Percentiles rank a stretch among this genome's conserved stretches.
Evolutionary conservation across 116 monocot genomes (phyloP).

Genomic region (Phalaenopsis hybrid): DNA sequence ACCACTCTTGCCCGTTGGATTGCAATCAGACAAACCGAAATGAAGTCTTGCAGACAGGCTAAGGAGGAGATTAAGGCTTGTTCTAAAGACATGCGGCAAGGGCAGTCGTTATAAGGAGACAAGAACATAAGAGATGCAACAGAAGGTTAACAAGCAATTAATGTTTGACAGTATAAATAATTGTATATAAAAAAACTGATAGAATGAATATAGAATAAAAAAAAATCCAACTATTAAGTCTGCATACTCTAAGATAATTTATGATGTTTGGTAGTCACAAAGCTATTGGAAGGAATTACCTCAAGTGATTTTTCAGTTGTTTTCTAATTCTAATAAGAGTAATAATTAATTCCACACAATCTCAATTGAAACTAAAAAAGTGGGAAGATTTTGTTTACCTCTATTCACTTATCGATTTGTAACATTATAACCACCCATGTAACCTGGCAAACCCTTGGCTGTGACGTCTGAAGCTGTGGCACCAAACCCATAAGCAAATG

Average conservation of each 20-base stretch:
- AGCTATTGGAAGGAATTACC: neutral
- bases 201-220: neutral
- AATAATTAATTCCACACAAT: neutral
- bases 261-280: neutral
- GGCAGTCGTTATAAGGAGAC: neutral
- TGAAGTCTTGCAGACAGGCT: too few relatives aligned
- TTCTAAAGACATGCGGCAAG: too few relatives aligned
- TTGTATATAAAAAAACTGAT: too few relatives aligned
- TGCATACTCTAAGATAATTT: neutral
- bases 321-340: neutral
- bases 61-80: too few relatives aligned
- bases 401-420: slow-evolving; percentile 43
- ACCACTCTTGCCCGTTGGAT: too few relatives aligned
- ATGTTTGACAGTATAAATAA: too few relatives aligned
- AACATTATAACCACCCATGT: slow-evolving; percentile 41
- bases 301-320: neutral
- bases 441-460: slow-evolving; percentile 27
- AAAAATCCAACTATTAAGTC: neutral
- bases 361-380: neutral
- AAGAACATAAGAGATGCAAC: too few relatives aligned
- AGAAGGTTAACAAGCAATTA: too few relatives aligned
- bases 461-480: slow-evolving; percentile 21
- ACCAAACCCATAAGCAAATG: slow-evolving; percentile 40
- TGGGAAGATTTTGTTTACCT: slow-evolving; percentile 25
- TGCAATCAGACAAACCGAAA: too few relatives aligned